Percentiles rank a stretch among this genome's conserved stretches.
Evolutionary conservation across 1,284 basidiomycete species (phyloP).

Genomic region (Sporisorium graminicola): DNA sequence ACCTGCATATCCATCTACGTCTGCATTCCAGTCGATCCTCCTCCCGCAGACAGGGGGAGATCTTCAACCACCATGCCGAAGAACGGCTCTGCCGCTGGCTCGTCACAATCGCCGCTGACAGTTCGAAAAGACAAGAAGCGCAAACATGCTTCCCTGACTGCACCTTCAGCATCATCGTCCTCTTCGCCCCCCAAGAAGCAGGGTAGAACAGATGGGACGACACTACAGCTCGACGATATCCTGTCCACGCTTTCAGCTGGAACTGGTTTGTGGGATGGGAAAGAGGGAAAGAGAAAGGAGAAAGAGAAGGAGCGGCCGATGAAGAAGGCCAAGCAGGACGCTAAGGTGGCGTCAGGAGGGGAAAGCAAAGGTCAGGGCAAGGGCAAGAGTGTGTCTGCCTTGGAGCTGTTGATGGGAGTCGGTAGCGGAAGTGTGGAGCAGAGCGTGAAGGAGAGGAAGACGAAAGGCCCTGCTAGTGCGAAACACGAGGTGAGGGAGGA

Average conservation of each 20-base stretch:
- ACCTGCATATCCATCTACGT: background rate
- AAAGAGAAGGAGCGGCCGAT: background rate
- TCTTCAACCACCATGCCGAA: background rate
- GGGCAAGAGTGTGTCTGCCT: slow-evolving; percentile 1
- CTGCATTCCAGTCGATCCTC: too few species aligned
- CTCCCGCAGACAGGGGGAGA: background rate
- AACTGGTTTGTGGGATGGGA: background rate
- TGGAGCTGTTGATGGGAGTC: slow-evolving; percentile 11
- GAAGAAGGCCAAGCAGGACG: slow-evolving; percentile 3
- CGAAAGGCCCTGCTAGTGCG: background rate
- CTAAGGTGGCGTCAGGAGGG: background rate
- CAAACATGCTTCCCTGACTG: background rate
- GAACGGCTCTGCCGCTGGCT: background rate
- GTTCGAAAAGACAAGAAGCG: slow-evolving; percentile 7
- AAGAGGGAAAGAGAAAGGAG: slow-evolving; percentile 1
- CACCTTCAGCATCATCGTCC: too few species aligned
- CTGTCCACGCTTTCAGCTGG: background rate
- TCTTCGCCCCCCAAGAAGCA: background rate
- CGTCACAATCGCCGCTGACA: background rate
- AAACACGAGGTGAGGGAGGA: background rate
- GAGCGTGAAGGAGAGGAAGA: background rate
- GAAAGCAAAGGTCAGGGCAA: background rate
- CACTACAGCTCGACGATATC: slow-evolving; percentile 15
- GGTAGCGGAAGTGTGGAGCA: background rate
- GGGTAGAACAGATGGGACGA: slow-evolving; percentile 3